Evolutionary conservation across 495 filamentous ascomycete genomes (phyloP).

Genomic region (Penicillium maclennaniae): DNA sequence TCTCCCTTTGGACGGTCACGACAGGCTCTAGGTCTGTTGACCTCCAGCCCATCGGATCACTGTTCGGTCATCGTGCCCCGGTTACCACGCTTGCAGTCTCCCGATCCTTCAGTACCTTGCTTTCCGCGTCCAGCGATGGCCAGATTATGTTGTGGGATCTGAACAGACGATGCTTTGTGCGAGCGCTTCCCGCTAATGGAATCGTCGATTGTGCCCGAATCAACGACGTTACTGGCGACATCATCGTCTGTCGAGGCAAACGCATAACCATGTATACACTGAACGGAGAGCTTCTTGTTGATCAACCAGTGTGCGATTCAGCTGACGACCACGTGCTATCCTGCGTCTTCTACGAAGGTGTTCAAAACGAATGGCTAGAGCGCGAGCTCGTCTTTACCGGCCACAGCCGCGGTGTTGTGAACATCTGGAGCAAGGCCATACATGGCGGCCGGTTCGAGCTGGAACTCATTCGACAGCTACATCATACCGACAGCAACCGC

Average conservation of each 20-base stretch:
- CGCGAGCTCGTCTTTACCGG: slow-evolving; percentile 84
- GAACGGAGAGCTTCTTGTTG: slow-evolving; percentile 77
- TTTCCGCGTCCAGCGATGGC: slow-evolving; percentile 77
- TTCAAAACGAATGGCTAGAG: slow-evolving; percentile 89
- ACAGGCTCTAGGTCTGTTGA: slow-evolving; percentile 68
- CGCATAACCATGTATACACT: slow-evolving; percentile 78
- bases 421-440: slow-evolving; percentile 60
- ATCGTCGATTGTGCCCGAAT: slow-evolving; percentile 68
- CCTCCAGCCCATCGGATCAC: slow-evolving; percentile 68
- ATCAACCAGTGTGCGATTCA: slow-evolving; percentile 71
- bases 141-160: slow-evolving; percentile 89
- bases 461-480: slow-evolving; percentile 68
- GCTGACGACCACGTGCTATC: slow-evolving; percentile 69
- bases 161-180: slow-evolving; percentile 81
- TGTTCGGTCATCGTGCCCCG: slow-evolving; percentile 85
- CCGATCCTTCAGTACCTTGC: slow-evolving; percentile 78
- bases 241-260: slow-evolving; percentile 75
- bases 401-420: slow-evolving; percentile 78
- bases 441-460: slow-evolving; percentile 52
- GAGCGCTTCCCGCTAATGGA: slow-evolving; percentile 58
- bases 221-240: slow-evolving; percentile 84
- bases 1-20: slow-evolving; percentile 74
- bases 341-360: slow-evolving; percentile 92
- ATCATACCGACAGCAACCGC: slow-evolving; percentile 72
- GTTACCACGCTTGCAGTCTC: slow-evolving; percentile 79